phyloP scores from a whole-genome alignment of 192 early-diverging fungal genomes.

The Coemansia sp. region DNA sequence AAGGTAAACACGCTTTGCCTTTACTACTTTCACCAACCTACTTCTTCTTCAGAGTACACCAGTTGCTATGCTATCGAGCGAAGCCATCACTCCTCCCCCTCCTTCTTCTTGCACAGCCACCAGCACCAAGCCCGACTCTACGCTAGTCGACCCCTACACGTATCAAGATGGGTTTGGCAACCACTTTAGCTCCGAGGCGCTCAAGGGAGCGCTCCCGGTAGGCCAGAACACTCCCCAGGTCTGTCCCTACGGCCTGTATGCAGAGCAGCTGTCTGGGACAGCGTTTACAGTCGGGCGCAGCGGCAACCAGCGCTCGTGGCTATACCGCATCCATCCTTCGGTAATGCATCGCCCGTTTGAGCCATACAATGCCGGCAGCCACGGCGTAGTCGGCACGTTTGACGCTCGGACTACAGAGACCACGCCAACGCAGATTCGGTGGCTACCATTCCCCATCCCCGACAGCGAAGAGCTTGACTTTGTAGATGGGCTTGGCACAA shows the following conservation, averaged over 20 bases:
- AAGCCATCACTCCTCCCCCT: background rate
- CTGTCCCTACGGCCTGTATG: constrained; percentile 88
- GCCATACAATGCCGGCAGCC: constrained; percentile 16
- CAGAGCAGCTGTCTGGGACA: constrained; percentile 93
- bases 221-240: constrained; percentile 93
- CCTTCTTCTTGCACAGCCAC: background rate
- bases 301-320: constrained; percentile 88
- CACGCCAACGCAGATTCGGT: constrained; percentile 90
- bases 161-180: constrained; percentile 91
- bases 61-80: constrained; percentile 8
- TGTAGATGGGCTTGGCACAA: constrained; percentile 79
- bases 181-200: constrained; percentile 83
- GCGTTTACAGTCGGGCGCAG: constrained; percentile 85
- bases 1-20: too few relatives aligned
- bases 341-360: constrained; percentile 80
- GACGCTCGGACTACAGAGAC: constrained; percentile 57
- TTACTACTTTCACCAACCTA: too few relatives aligned
- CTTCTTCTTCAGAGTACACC: background rate
- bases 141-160: constrained; percentile 28
- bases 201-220: constrained; percentile 80
- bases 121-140: background rate
- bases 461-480: constrained; percentile 66
- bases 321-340: constrained; percentile 95
- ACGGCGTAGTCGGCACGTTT: constrained; percentile 66
- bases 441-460: constrained; percentile 84